Percentiles rank a stretch among this genome's conserved stretches.
These are phyloP conservation scores for Ulota crispa DNA, from an alignment of 225 moss, liverwort and hornwort genomes.

Conservation along the genomic window DNA sequence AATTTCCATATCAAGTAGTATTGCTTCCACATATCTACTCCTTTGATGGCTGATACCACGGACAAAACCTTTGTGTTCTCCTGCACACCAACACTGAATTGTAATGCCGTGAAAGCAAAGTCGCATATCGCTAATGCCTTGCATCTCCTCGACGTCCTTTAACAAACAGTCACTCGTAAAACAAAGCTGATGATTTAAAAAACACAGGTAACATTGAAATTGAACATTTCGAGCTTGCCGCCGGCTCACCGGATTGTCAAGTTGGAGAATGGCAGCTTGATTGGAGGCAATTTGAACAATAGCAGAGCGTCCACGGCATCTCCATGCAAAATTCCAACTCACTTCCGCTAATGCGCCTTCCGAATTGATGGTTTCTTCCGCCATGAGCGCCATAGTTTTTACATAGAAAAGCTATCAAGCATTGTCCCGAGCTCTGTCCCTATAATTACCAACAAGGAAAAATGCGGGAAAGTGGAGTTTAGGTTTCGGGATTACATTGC, in stretches of 20 bases:
- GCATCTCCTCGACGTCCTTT: neutral
- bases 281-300: slow-evolving; percentile 63
- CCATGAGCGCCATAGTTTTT: neutral
- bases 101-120: neutral
- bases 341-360: neutral
- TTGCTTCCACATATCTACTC: slow-evolving; percentile 72
- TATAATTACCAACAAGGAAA: no score
- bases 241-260: slow-evolving; percentile 32
- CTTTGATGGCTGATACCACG: slow-evolving; percentile 52
- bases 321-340: slow-evolving; percentile 36
- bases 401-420: neutral
- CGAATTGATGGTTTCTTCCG: slow-evolving; percentile 5
- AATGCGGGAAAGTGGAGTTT: neutral
- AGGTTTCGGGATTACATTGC: neutral
- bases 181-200: neutral
- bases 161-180: neutral
- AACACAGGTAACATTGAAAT: neutral
- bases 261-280: slow-evolving; percentile 66
- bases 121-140: no score
- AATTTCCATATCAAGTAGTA: slow-evolving; percentile 69
- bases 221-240: neutral
- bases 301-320: slow-evolving; percentile 44
- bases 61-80: slow-evolving; percentile 51
- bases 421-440: neutral
- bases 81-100: neutral